These are phyloP conservation scores for Lasiodiplodia sp. DNA, from an alignment of 2,329 filamentous ascomycete species.

Conservation along the genomic window DNA sequence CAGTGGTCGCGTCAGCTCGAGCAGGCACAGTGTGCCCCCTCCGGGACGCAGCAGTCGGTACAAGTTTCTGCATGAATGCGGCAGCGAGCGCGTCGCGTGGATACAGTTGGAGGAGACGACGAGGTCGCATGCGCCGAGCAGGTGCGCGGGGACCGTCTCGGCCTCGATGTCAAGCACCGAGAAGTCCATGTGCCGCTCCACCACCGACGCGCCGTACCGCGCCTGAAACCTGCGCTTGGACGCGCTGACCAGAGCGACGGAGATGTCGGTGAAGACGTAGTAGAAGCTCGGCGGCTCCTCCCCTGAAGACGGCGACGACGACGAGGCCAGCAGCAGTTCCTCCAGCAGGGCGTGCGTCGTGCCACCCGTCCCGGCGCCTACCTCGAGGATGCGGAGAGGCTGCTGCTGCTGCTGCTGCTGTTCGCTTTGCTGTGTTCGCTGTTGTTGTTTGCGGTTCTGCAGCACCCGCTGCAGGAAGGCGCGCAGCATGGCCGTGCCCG, in stretches of 20 bases:
- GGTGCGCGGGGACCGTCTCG: conserved; percentile 33
- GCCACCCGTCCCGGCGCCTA: conserved; percentile 32
- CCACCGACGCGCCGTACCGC: conserved; percentile 12
- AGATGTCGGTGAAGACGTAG: conserved; percentile 52
- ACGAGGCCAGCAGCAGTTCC: conserved; percentile 32
- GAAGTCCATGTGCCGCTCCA: conserved; percentile 42
- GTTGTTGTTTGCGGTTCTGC: too few species aligned
- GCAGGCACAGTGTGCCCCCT: conserved; percentile 38
- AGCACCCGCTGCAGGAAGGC: conserved; percentile 31
- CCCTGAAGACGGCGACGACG: conserved; percentile 1
- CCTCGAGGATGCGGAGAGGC: conserved; percentile 28
- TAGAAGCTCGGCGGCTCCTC: conserved; percentile 38
- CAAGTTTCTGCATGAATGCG: conserved; percentile 33
- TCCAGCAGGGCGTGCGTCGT: conserved; percentile 39
- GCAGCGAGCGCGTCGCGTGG: conserved; percentile 41
- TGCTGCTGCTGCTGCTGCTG: not conserved
- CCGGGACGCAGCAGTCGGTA: conserved; percentile 38
- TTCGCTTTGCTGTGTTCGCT: too few species aligned
- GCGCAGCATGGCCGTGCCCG: conserved; percentile 32
- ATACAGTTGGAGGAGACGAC: conserved; percentile 44
- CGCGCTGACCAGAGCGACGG: conserved; percentile 43
- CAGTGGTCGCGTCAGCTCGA: conserved; percentile 43
- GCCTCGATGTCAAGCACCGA: conserved; percentile 42
- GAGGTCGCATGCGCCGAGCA: conserved; percentile 35
- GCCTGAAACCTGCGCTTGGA: conserved; percentile 42